Base-by-base conservation (phyloP, 2,329 filamentous ascomycete species). In the Fusarium sp. region DNA sequence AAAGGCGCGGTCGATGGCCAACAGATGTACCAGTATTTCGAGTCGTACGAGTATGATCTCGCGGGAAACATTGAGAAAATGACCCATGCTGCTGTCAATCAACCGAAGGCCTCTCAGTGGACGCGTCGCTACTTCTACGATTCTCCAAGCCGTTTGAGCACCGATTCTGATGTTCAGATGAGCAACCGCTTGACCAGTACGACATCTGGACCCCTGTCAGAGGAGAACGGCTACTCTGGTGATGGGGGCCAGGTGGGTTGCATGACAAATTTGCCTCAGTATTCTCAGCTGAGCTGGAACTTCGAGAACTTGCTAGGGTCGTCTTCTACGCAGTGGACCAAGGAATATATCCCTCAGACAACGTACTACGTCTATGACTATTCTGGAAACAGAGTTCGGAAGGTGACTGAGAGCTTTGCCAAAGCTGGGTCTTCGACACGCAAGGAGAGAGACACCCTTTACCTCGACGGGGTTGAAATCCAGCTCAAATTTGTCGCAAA, bases 301-400 rank as follows among this genome's bases (percentile, higher is more conserved):
- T 57, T n/a, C n/a, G 27, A 56, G 5, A 27, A 68, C 11, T 39
- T 56, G 39, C 35, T 71, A 1, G 18, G 23, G 6, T 43, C 63
- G 1, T 43, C 61, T 1, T 58, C 73, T 0, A 30, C 5, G 2
- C 67, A 72, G 35, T 25, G 18, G 1, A 18, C 65, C 4, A 54
- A 62, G 11, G 14, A 14, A 1, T 62, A 41, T 1, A 54, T 14
- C 4, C 61, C 68, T 1, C 71, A 76, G 37, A 67, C 41, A 18
- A 74, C 73, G 3, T 72, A 54, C 27, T 74, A 70, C 25, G 66
- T 69, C 16, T 74, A 76, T 25, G 54, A 72, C 23, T 11, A 34
- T 5, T 11, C 11, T 2, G 71, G 73, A 0, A 43, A 61, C 1
- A 27, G 73, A 2, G 35, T 66, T 3, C 58, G 73, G 1, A 76